These are phyloP conservation scores for Leccinum fuscescens DNA, from an alignment of 1,284 basidiomycete genomes.

Conservation along the genomic window DNA sequence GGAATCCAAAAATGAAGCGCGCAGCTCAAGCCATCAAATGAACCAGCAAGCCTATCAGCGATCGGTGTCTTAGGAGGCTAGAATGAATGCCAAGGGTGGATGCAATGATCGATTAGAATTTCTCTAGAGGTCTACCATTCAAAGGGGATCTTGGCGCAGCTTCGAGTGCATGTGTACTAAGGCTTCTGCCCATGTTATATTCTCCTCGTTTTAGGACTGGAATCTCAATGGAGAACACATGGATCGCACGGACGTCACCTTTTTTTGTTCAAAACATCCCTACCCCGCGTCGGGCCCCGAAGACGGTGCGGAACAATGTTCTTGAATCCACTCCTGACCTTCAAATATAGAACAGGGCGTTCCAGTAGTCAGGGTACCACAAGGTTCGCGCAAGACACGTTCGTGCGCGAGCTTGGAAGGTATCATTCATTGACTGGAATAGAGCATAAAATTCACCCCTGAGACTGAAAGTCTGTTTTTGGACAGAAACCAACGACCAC, in stretches of 20 bases:
- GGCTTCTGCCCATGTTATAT: neutral
- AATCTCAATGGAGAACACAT: neutral
- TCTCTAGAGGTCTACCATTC: neutral
- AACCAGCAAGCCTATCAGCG: neutral
- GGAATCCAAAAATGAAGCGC: neutral
- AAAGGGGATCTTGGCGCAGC: neutral
- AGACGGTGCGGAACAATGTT: neutral
- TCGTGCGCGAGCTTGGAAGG: constrained; percentile 6
- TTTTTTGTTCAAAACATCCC: neutral
- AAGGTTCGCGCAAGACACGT: constrained; percentile 15
- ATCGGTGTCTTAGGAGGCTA: neutral
- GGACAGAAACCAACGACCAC: neutral
- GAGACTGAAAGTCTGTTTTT: neutral
- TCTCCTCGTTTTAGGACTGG: neutral
- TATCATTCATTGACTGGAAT: neutral
- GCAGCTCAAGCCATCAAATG: neutral
- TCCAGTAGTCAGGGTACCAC: neutral
- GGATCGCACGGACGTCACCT: neutral
- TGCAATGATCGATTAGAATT: neutral
- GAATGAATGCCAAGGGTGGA: neutral
- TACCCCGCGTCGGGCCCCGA: neutral
- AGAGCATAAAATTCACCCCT: neutral
- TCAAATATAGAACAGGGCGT: constrained; percentile 1
- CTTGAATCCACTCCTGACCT: too few relatives aligned
- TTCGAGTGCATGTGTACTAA: neutral